Base-by-base conservation (phyloP, 805 yeast species). In the Saitoella complicata region DNA sequence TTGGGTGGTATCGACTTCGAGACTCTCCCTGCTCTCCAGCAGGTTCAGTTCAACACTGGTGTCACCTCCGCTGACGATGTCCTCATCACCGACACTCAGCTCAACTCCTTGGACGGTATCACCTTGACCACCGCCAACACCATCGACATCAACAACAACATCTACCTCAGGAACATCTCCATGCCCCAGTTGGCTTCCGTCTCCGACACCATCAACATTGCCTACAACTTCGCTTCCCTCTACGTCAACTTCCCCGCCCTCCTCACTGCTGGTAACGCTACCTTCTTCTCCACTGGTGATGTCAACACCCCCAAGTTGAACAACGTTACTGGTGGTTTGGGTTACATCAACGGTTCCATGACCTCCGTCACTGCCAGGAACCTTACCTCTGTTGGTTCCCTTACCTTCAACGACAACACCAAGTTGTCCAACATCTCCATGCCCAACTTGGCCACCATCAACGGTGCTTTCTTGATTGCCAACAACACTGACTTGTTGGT, bases 391-490 rank as follows among this genome's bases (percentile, higher is more conserved):
- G 71, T 88, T 58, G 95, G 95, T 63, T 84, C 80, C 58, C 73
- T 91, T 57, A 66, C 87, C 53, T 66, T 91, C 58, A 68, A 68
- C 62, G 69, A 78, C 54, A 91, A 91, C 74, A 71, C 73, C 50
- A 73, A 80, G 45, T 75, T 91, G 64, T 72, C 74, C 56, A 71
- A 68, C 55, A 54, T 82, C 48, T 76, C 78, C 53, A 80, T 85
- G 72, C 69, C 81, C 43, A 63, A 71, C 61, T 75, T 91, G 66
- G 70, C 77, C 50, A 52, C 72, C 42, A 69, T 91, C 58, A 31
- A 41, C 11, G 97, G 98, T 75, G 98, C 95, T 66, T 82, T 91
- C 65, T 78, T 74, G 57, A 69, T 91, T 60, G 76, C 82, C 52
- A 84, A 86, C 77, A 91, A 91, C 80, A 68, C 83, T 53, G 65